Conservation (phyloP, 1,284 basidiomycete species). For the Stereum hirsutum region DNA sequence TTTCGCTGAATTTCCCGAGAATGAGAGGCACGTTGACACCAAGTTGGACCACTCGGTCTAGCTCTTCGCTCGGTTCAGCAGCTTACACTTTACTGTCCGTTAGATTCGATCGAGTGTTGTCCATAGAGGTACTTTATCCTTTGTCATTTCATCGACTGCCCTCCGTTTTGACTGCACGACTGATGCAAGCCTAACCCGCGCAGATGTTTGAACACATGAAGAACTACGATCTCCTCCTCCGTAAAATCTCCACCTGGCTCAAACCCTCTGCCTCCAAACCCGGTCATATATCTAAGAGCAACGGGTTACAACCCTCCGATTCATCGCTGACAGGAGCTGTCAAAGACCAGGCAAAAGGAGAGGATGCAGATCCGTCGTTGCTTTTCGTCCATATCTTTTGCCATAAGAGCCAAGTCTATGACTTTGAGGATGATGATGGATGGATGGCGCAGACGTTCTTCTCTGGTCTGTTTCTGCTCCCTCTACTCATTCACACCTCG, state of each 20-base stretch:
- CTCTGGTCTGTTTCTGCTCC: constrained; percentile 32
- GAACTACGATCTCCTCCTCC: constrained; percentile 60
- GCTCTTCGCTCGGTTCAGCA: too few species aligned
- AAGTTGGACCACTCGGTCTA: constrained; percentile 14
- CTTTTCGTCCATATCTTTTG: constrained; percentile 77
- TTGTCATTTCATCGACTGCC: background rate
- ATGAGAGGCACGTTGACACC: constrained; percentile 30
- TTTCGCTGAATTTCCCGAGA: constrained; percentile 46
- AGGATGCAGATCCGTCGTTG: constrained; percentile 30
- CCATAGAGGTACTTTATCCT: constrained; percentile 65
- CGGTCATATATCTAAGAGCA: too few species aligned
- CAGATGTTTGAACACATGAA: constrained; percentile 84
- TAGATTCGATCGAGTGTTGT: constrained; percentile 69
- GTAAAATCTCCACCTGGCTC: constrained; percentile 66
- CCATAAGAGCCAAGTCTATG: constrained; percentile 59
- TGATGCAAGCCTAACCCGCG: background rate
- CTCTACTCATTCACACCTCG: constrained; percentile 13
- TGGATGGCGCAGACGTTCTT: constrained; percentile 81
- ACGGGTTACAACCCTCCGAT: too few species aligned
- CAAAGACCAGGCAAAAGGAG: too few species aligned
- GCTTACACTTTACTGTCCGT: too few species aligned
- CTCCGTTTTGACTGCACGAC: background rate
- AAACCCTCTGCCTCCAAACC: too few species aligned
- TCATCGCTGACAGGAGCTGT: too few species aligned
- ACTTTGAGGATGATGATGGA: constrained; percentile 66